These are phyloP conservation scores for Trypanosomatidae sp. DNA, from an alignment of 208 protist genomes.

Conservation along the genomic window DNA sequence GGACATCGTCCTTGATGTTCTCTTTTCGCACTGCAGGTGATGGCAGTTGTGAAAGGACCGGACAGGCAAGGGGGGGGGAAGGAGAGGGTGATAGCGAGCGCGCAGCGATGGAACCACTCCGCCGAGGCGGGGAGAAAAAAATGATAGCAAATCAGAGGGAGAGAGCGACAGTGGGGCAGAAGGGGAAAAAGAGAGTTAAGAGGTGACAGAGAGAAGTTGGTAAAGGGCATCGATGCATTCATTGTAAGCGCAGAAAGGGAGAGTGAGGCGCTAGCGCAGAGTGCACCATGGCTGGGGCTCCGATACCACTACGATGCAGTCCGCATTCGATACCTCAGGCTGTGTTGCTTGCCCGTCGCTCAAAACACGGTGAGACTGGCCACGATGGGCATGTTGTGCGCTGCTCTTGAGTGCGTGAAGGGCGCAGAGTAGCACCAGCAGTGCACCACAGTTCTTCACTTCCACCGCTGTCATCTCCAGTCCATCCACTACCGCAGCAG, in stretches of 20 bases:
- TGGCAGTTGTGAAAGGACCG: background rate
- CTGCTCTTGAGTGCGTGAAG: background rate
- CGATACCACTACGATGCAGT: background rate
- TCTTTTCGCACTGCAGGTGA: background rate
- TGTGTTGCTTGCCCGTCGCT: background rate
- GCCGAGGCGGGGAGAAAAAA: background rate
- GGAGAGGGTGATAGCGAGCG: background rate
- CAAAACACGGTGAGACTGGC: background rate
- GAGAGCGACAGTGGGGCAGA: background rate
- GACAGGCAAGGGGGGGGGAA: background rate
- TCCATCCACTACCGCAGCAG: background rate
- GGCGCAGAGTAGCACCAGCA: background rate
- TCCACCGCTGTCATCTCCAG: background rate
- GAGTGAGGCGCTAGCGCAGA: background rate
- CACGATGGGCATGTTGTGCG: background rate
- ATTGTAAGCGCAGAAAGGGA: background rate
- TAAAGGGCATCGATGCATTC: background rate
- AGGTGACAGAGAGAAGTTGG: background rate
- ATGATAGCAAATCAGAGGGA: background rate
- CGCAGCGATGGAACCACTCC: background rate
- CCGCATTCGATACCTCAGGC: background rate
- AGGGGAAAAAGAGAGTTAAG: background rate
- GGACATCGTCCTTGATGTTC: conserved; percentile 30
- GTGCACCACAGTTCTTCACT: background rate
- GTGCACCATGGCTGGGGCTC: background rate